Evolutionary conservation across 805 yeast genomes (phyloP), one percentile per base, ranked within the genome.

Genomic region (Candida orba): DNA sequence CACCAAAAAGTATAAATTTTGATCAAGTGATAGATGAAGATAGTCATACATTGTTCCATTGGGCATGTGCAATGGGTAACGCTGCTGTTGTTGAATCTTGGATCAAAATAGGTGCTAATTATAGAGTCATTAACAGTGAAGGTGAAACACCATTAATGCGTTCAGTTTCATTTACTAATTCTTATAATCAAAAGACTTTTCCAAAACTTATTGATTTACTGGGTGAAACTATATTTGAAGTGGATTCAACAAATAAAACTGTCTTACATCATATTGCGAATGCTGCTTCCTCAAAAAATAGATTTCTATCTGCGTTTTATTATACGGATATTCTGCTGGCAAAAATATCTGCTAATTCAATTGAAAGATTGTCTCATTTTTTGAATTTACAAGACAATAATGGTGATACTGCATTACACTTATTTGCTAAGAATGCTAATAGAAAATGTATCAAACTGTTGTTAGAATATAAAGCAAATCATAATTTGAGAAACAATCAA

Each of bases 61-160:
- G 98, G 97, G 95, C 98, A 0, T 88, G 97, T 47, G 84, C 98
- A 1, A 88, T 93, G 76, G 99, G 98, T 4, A 86, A 82, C 59
- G 64, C 83, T 30, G 75, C 74, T 38, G 79, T 90, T 64, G 80
- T 87, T 44, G 93, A 84, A 52, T 75, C 89, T 13, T 70, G 93
- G 35, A 65, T 87, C 27, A 71, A 79, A 25, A 78, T 82, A 34
- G 95, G 96, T 5, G 93, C 95, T 3, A 76, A 81, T 63, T 74
- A 77, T 44, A 63, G 72, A 37, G 70, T 71, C 4, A 64, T 75
- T 14, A 84, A 84, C 54, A 73, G 79, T 47, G 73, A 74, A 37
- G 96, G 96, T 0, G 87, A 90, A 58, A 90, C 89, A 20, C 95
- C 98, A 5, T 68, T 93, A 33, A 84, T 91, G 65, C 78, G 95